Conservation (phyloP, 352 stramenopile genomes). For the Pythium aquatile region DNA sequence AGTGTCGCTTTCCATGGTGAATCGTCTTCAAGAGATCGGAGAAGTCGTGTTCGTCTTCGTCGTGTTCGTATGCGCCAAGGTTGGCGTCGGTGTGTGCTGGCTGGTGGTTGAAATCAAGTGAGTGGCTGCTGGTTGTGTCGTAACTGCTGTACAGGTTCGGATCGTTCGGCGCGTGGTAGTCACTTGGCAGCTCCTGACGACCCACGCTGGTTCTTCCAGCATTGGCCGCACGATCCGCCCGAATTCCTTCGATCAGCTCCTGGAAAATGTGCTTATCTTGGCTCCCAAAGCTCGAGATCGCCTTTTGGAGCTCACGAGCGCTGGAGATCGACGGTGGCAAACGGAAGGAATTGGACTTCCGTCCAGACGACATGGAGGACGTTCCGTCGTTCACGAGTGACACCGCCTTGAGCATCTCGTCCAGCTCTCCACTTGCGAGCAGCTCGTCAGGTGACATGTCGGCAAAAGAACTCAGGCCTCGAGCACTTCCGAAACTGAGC, state of each 20-base stretch:
- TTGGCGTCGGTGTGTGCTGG: not conserved
- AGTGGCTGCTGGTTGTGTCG: constrained; percentile 24
- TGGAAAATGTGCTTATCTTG: constrained; percentile 74
- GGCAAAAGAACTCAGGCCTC: constrained; percentile 53
- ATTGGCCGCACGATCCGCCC: constrained; percentile 19
- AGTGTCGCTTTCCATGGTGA: constrained; percentile 26
- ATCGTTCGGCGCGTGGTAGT: constrained; percentile 27
- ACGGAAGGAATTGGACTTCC: constrained; percentile 35
- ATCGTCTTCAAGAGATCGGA: constrained; percentile 27
- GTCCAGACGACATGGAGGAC: constrained; percentile 21
- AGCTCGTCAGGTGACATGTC: constrained; percentile 80
- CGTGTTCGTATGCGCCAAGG: constrained; percentile 22
- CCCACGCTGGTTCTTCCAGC: not conserved
- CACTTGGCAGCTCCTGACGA: constrained; percentile 20
- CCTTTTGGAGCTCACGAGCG: constrained; percentile 50
- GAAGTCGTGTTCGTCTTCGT: constrained; percentile 39
- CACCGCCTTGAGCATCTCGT: constrained; percentile 73
- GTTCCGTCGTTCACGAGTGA: constrained; percentile 55
- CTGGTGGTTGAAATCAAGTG: constrained; percentile 34
- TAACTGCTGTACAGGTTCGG: constrained; percentile 22
- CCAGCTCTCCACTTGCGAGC: constrained; percentile 72
- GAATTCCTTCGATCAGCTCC: constrained; percentile 50
- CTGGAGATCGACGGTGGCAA: constrained; percentile 60
- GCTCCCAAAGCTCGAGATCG: constrained; percentile 51
- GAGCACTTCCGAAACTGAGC: constrained; percentile 59